phyloP scores from a whole-genome alignment of 2,329 filamentous ascomycete genomes.

The Xylariaceae sp. region DNA sequence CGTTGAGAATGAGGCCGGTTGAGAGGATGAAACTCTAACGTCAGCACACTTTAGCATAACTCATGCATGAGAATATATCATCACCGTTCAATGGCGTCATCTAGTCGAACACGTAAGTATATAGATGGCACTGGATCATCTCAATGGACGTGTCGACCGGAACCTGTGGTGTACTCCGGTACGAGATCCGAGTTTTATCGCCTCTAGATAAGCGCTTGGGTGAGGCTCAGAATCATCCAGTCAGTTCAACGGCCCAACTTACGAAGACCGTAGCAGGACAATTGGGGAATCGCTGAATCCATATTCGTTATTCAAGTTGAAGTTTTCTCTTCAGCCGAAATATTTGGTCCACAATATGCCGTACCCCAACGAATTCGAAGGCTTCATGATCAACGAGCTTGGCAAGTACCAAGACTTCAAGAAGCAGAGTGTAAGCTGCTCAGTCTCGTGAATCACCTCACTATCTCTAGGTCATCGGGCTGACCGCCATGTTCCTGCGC shows the following conservation, averaged over 20 bases:
- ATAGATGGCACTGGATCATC: neutral
- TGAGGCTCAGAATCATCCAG: neutral
- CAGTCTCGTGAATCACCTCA: neutral
- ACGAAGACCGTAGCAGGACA: too few relatives aligned
- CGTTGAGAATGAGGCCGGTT: too few relatives aligned
- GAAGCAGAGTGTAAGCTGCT: slow-evolving; percentile 25
- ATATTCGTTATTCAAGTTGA: neutral
- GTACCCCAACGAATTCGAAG: slow-evolving; percentile 30
- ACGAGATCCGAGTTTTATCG: neutral
- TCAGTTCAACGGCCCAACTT: neutral
- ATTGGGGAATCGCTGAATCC: too few relatives aligned
- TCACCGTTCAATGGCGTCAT: slow-evolving; percentile 12
- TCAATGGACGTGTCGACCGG: neutral
- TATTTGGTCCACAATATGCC: slow-evolving; percentile 21
- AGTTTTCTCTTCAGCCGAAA: neutral
- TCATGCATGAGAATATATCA: neutral
- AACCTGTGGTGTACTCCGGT: neutral
- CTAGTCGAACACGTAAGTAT: neutral
- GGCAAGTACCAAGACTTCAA: slow-evolving; percentile 30
- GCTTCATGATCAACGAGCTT: slow-evolving; percentile 31
- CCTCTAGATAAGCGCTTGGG: neutral
- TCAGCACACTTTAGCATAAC: slow-evolving; percentile 4
- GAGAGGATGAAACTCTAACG: neutral
- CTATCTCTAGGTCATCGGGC: neutral
- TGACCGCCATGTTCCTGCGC: neutral